Conservation (phyloP, 805 yeast species). For the Ogataea saltuana region DNA sequence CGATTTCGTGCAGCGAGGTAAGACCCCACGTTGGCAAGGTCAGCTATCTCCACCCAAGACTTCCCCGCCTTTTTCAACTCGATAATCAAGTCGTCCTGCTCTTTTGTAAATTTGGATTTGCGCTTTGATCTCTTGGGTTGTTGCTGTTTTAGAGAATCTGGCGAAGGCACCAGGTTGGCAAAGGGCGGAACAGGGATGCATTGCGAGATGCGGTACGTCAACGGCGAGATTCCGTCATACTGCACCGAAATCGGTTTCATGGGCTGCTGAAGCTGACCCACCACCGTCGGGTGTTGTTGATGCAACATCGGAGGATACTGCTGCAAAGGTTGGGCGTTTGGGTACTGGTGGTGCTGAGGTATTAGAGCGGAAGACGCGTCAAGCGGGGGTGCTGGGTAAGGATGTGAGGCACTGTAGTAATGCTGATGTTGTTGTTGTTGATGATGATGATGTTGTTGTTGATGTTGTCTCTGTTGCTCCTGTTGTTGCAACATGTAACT, state of each 20-base stretch:
- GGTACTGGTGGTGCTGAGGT: slow-evolving; percentile 7
- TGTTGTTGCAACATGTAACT: background rate
- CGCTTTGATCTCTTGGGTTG: slow-evolving; percentile 52
- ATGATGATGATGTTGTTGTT: background rate
- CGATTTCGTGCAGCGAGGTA: slow-evolving; percentile 75
- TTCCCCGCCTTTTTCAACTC: slow-evolving; percentile 61
- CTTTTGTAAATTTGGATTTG: slow-evolving; percentile 66
- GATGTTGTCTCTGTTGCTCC: background rate
- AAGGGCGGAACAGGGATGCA: slow-evolving; percentile 32
- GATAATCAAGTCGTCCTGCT: slow-evolving; percentile 67
- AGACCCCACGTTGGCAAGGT: slow-evolving; percentile 59
- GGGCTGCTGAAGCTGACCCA: slow-evolving; percentile 12
- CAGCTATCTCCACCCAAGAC: slow-evolving; percentile 75
- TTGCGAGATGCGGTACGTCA: slow-evolving; percentile 31
- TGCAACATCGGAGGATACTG: slow-evolving; percentile 10
- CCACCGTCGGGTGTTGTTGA: slow-evolving; percentile 6
- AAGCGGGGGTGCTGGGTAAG: background rate
- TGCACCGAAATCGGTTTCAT: slow-evolving; percentile 9
- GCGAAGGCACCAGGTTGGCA: slow-evolving; percentile 23
- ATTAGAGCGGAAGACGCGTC: background rate
- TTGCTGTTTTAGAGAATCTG: slow-evolving; percentile 23
- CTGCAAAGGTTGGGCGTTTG: slow-evolving; percentile 9
- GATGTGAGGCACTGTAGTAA: no score
- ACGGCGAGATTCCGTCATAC: slow-evolving; percentile 21
- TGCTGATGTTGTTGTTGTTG: background rate